These are phyloP conservation scores for Ilyonectria mors-panacis DNA, from an alignment of 2,329 filamentous ascomycete species.

Conservation along the genomic window DNA sequence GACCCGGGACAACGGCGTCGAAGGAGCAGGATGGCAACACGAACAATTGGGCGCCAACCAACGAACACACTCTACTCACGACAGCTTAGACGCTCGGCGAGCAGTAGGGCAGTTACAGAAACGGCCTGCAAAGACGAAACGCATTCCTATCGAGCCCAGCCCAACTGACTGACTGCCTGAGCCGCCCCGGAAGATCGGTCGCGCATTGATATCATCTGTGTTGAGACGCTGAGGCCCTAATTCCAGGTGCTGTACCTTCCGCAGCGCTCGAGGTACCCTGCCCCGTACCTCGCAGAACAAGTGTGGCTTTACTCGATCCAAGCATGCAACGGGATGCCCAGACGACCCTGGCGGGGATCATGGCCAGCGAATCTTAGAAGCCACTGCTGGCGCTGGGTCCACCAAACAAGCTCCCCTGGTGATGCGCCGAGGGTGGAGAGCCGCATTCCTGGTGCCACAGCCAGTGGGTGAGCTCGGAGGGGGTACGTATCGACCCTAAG, in stretches of 20 bases:
- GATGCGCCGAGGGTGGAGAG: slow-evolving; percentile 35
- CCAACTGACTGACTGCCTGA: background rate
- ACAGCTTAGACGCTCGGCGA: background rate
- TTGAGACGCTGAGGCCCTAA: slow-evolving; percentile 2
- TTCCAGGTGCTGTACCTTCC: background rate
- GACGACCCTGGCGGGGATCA: background rate
- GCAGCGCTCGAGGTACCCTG: background rate
- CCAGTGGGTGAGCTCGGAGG: background rate
- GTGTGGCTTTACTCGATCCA: slow-evolving; percentile 22
- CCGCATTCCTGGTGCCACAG: slow-evolving; percentile 21
- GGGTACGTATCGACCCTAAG: slow-evolving; percentile 8
- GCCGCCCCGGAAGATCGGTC: slow-evolving; percentile 10
- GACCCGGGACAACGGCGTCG: background rate
- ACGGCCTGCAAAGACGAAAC: background rate
- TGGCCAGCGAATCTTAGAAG: slow-evolving; percentile 27
- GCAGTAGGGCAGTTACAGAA: background rate
- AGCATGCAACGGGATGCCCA: slow-evolving; percentile 12
- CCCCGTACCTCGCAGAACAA: slow-evolving; percentile 20
- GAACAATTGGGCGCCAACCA: background rate
- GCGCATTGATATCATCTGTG: slow-evolving; percentile 30
- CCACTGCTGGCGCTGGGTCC: slow-evolving; percentile 28
- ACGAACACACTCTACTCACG: background rate
- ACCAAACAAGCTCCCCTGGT: slow-evolving; percentile 47
- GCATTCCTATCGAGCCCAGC: slow-evolving; percentile 5
- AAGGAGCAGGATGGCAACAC: background rate